Evolutionary conservation across 495 filamentous ascomycete genomes (phyloP), one percentile per base, ranked within the genome.

Genomic region (Talaromyces borbonicus): DNA sequence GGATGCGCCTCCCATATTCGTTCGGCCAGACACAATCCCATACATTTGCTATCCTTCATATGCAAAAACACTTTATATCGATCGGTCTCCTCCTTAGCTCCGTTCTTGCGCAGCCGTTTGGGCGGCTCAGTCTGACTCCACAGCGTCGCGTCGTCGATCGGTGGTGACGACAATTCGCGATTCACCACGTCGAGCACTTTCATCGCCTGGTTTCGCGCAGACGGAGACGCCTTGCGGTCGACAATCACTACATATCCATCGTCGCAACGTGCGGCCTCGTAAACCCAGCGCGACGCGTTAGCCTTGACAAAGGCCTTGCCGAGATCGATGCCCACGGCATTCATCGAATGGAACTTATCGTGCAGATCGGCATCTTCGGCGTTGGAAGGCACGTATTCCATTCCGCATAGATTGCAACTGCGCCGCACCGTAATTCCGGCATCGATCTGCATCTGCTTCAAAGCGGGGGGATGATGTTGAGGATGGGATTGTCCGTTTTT

Each of bases 311-410:
- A 71, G 4, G 69, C 65, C 56, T 77, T 79, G 23, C 71, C 72
- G 35, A 86, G 61, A 46, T 83, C 78, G 22, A 85, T 71, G 26
- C 83, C 83, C 22, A 74, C 73, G 5, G 73, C 65, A 43, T 81
- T 80, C 67, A 78, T 77, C 30, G 72, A 75, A 59, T 86, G 84
- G 52, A 79, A 85, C 44, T 78, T 81, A 53, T 73, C 77, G 54
- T 87, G 83, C 27, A 85, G 54, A 2, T 69, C 70, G 26, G 70
- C 66, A 50, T 87, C 83, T 51, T 84, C 81, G 31, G 66, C 63
- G 18, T 78, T 76, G 0, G 80, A 83, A 9, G 80, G 74, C 30
- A 82, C 69, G 56, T 85, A 87, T 47, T 81, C 78, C 83, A 87
- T 87, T 0, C 74, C 77, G 56, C 83, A 87, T 1, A 63, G 66